Evolutionary conservation across 257 asterid genomes (phyloP), one percentile per base, ranked within the genome.

Genomic region (Rubia yunnanensis): DNA sequence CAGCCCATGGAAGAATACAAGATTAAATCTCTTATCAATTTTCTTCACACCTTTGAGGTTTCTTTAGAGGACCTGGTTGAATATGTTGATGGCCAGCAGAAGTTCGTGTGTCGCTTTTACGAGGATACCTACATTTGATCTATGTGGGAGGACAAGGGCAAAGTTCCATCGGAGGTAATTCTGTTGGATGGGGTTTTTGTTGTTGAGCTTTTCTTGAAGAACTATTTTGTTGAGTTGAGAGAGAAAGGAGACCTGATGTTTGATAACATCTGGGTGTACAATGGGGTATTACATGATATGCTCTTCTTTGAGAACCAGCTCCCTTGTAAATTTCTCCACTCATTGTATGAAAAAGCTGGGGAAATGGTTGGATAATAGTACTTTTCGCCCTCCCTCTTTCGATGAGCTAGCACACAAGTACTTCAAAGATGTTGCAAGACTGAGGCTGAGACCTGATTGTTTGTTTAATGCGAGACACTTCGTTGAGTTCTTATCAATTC

Each of bases 1-100:
- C n/a, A n/a, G n/a, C n/a, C n/a, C 35, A 77, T 77, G 81, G 60
- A 77, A 60, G 65, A 69, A 24, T 69, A 60, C 67, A 77, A 77
- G 32, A 27, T 69, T 44, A 73, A 65, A 69, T 77, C 60, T 60
- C 46, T 77, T 59, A 70, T 65, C 20, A 63, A 72, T 68, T 76
- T 76, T 58, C 57, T 72, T 44, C 15, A 26, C 52, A 54, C 64
- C 24, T 71, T 67, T 49, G 20, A 60, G 30, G 46, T 49, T 14
- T 50, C 70, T 18, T 8, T 70, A 10, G 30, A 72, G 48, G 36
- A 31, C 35, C 44, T 77, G 63, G 70, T 63, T 23, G 38, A 2
- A 24, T 73, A 58, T 28, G 73, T 57, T 20, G 64, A 49, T 22
- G 58, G 10, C 2, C 58, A 52, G 14, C 13, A 52, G n/a, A 18